Evolutionary conservation across 2,329 filamentous ascomycete genomes (phyloP).

Genomic region (Uncinocarpus reesii): DNA sequence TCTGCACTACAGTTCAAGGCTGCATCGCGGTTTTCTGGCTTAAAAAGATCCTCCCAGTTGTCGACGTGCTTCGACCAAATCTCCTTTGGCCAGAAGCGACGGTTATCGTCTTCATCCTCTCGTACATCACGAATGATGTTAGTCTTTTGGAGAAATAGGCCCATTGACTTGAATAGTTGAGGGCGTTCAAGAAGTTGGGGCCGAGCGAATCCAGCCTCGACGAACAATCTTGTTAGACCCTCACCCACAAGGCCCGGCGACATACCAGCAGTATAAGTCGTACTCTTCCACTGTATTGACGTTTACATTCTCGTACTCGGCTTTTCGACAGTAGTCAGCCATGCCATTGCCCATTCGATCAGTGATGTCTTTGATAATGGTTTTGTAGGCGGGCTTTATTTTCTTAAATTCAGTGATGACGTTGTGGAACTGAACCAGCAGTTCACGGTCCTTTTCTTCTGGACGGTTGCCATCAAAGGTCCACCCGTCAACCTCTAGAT

Average conservation of each 20-base stretch:
- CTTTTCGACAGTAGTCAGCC: conserved; percentile 86
- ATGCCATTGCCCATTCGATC: conserved; percentile 96
- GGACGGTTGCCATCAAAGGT: conserved; percentile 75
- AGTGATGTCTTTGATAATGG: conserved; percentile 86
- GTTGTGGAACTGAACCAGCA: conserved; percentile 84
- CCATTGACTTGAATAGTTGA: conserved; percentile 87
- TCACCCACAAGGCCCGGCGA: conserved; percentile 97
- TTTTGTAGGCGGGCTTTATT: conserved; percentile 72
- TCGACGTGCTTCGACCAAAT: conserved; percentile 95
- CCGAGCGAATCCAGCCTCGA: conserved; percentile 77
- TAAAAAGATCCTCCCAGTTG: conserved; percentile 81
- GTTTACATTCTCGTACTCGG: conserved; percentile 67
- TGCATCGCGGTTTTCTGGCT: conserved; percentile 63
- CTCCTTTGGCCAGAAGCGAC: conserved; percentile 89
- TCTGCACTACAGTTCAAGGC: conserved; percentile 82
- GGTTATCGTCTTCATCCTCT: conserved; percentile 78
- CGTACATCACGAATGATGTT: conserved; percentile 96
- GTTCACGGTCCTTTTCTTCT: conserved; percentile 85
- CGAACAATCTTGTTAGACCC: conserved; percentile 80
- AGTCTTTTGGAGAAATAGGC: conserved; percentile 92
- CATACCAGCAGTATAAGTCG: conserved; percentile 95
- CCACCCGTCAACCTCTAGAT: conserved; percentile 78
- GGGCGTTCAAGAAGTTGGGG: conserved; percentile 68
- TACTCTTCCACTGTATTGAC: conserved; percentile 80
- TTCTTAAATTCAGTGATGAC: conserved; percentile 79